phyloP scores from a whole-genome alignment of 495 filamentous ascomycete species.

The Lentithecium fluviatile region DNA sequence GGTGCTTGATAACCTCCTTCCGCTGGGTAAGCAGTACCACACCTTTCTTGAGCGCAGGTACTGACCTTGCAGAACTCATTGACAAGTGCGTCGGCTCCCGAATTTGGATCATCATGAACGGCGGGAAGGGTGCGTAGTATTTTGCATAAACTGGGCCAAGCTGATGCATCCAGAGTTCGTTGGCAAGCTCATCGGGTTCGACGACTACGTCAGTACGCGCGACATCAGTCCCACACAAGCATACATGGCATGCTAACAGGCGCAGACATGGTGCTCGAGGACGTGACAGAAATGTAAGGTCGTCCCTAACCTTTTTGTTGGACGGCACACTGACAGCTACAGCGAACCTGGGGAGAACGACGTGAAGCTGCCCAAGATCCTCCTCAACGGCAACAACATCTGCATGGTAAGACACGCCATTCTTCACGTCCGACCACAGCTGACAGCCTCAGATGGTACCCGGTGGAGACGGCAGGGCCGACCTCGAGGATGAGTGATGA shows the following conservation, averaged over 20 bases:
- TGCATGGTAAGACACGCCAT: conserved; percentile 73
- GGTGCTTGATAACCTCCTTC: conserved; percentile 34
- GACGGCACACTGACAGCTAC: conserved; percentile 4
- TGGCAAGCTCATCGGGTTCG: conserved; percentile 89
- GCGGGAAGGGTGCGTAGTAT: conserved; percentile 70
- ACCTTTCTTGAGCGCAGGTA: background rate
- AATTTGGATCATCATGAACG: conserved; percentile 99
- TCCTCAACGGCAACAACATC: conserved; percentile 98
- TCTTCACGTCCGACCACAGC: background rate
- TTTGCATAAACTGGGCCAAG: background rate
- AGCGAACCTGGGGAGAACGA: conserved; percentile 88
- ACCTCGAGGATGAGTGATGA: conserved; percentile 1
- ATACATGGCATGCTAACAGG: background rate
- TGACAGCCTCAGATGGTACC: conserved; percentile 67
- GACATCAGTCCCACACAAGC: background rate
- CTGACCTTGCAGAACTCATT: conserved; percentile 70
- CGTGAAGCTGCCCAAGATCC: conserved; percentile 84
- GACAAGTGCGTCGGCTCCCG: conserved; percentile 97
- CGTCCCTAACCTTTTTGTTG: background rate
- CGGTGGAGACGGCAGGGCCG: conserved; percentile 65
- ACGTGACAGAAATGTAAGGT: conserved; percentile 91
- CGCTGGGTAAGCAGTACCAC: conserved; percentile 36
- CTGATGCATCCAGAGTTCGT: conserved; percentile 68
- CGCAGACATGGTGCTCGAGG: conserved; percentile 94
- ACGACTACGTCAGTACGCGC: conserved; percentile 98